Evolutionary conservation across 805 yeast genomes (phyloP).

Genomic region (Cyberlindnera samutprakarnensis): DNA sequence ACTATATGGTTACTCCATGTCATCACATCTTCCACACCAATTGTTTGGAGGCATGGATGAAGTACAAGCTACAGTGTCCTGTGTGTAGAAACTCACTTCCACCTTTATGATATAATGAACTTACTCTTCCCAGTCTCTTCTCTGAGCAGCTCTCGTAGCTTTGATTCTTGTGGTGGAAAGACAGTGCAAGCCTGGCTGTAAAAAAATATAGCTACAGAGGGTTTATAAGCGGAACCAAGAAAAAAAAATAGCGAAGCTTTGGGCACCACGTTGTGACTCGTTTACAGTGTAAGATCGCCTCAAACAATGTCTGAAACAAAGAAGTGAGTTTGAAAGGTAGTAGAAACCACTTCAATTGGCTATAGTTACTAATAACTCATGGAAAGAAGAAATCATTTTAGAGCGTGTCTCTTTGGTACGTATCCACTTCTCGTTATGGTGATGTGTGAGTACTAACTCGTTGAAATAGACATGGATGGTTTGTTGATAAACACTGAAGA

Average conservation of each 20-base stretch:
- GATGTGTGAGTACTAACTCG: slow-evolving; percentile 1
- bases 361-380: too few species aligned
- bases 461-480: slow-evolving; percentile 88
- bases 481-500: slow-evolving; percentile 88
- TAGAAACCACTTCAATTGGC: too few species aligned
- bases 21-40: slow-evolving; percentile 81
- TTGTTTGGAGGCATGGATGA: slow-evolving; percentile 93
- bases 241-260: too few species aligned
- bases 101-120: slow-evolving; percentile 42
- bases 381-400: too few species aligned
- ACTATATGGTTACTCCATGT: slow-evolving; percentile 86
- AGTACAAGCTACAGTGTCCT: slow-evolving; percentile 87
- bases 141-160: too few species aligned
- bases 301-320: neutral
- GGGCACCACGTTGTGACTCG: too few species aligned
- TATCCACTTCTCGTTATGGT: slow-evolving; percentile 6
- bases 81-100: slow-evolving; percentile 84
- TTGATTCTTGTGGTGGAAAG: too few species aligned
- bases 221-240: neutral
- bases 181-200: too few species aligned
- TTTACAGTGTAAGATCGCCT: too few species aligned
- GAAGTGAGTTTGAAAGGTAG: too few species aligned
- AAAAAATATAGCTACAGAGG: neutral
- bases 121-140: too few species aligned
- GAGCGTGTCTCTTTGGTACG: slow-evolving; percentile 70